These are phyloP conservation scores for Candida peoriensis DNA, from an alignment of 805 yeast genomes.

Conservation along the genomic window DNA sequence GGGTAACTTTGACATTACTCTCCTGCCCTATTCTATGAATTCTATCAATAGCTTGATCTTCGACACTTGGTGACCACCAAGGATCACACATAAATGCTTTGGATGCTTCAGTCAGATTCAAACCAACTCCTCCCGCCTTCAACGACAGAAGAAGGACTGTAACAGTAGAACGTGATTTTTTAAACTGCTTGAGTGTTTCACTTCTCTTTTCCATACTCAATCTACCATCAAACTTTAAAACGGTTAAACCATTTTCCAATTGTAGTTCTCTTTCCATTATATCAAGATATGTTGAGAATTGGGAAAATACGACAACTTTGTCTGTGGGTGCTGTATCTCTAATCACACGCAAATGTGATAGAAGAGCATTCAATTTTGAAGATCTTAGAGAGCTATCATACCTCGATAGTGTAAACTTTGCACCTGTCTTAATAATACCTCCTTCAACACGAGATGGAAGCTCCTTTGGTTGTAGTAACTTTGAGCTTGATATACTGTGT, in stretches of 20 bases:
- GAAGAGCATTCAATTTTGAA: slow-evolving; percentile 66
- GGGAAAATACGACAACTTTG: slow-evolving; percentile 85
- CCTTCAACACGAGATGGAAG: slow-evolving; percentile 16
- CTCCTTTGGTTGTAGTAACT: slow-evolving; percentile 28
- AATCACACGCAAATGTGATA: slow-evolving; percentile 51
- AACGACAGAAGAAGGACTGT: slow-evolving; percentile 64
- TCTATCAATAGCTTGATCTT: slow-evolving; percentile 88
- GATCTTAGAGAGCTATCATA: slow-evolving; percentile 41
- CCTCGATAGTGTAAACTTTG: slow-evolving; percentile 9
- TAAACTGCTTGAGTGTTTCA: slow-evolving; percentile 53
- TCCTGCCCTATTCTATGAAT: slow-evolving; percentile 88
- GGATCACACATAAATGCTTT: slow-evolving; percentile 91
- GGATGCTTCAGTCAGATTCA: slow-evolving; percentile 80
- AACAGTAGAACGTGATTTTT: slow-evolving; percentile 20
- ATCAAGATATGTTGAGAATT: slow-evolving; percentile 79
- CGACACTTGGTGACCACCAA: slow-evolving; percentile 94
- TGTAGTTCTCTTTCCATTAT: slow-evolving; percentile 60
- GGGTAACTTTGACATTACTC: slow-evolving; percentile 60
- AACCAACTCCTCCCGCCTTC: slow-evolving; percentile 94
- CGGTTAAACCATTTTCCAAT: slow-evolving; percentile 41
- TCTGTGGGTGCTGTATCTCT: slow-evolving; percentile 55
- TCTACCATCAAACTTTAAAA: slow-evolving; percentile 80
- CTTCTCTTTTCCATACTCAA: slow-evolving; percentile 62
- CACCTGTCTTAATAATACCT: too few species aligned
- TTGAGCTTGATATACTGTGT: slow-evolving; percentile 43